Conservation (phyloP, 2,329 filamentous ascomycete species). For the Ascochyta lentis region DNA sequence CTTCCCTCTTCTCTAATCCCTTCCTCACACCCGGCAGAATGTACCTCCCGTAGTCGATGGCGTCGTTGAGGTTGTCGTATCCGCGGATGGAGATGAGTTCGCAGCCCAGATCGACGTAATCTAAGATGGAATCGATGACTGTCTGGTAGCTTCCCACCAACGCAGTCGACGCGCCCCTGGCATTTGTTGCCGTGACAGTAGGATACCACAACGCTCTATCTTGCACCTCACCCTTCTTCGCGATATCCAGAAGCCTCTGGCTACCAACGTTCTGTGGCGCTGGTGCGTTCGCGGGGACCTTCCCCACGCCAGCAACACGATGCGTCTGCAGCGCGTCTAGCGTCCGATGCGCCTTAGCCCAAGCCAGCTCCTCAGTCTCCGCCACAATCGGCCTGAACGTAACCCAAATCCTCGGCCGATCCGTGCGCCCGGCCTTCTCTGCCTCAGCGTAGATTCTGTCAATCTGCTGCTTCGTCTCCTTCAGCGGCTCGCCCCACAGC, state of each 20-base stretch:
- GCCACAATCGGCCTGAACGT: slow-evolving; percentile 68
- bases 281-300: slow-evolving; percentile 7
- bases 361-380: slow-evolving; percentile 68
- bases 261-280: slow-evolving; percentile 19
- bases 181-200: slow-evolving; percentile 21
- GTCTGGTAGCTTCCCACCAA: slow-evolving; percentile 24
- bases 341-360: slow-evolving; percentile 65
- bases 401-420: slow-evolving; percentile 67
- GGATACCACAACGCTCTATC: slow-evolving; percentile 24
- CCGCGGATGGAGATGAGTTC: slow-evolving; percentile 24
- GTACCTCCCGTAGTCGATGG: slow-evolving; percentile 23
- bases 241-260: slow-evolving; percentile 22
- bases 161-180: slow-evolving; percentile 19
- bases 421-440: slow-evolving; percentile 62
- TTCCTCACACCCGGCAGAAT: slow-evolving; percentile 20
- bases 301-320: slow-evolving; percentile 23
- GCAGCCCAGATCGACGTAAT: slow-evolving; percentile 23
- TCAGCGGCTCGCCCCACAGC: slow-evolving; percentile 68
- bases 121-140: slow-evolving; percentile 21
- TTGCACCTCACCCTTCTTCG: slow-evolving; percentile 22
- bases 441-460: slow-evolving; percentile 66
- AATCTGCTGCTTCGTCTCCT: slow-evolving; percentile 69
- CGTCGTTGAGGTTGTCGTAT: slow-evolving; percentile 25
- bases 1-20: slow-evolving; percentile 15
- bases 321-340: slow-evolving; percentile 60